A percentile compares a stretch with the other conserved stretches of the same genome.
Evolutionary conservation across 2,329 filamentous ascomycete genomes (phyloP).

Genomic region (Gaeumannomyces tritici): DNA sequence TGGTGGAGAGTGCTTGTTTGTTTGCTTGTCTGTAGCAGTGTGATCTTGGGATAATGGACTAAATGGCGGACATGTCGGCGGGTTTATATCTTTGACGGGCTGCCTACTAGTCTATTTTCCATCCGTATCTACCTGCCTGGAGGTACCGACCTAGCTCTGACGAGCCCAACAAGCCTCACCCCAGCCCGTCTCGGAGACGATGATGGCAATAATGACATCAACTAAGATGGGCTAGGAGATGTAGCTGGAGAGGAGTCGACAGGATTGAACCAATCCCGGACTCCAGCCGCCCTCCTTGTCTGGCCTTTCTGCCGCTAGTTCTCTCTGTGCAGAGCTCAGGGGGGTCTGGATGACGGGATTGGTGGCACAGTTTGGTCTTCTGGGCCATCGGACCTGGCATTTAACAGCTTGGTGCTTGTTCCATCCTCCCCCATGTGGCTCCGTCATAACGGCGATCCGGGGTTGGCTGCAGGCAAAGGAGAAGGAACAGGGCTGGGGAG

Average conservation of each 20-base stretch:
- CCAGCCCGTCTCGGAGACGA: not conserved
- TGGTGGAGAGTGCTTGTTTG: not conserved
- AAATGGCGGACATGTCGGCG: not conserved
- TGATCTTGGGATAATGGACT: not conserved
- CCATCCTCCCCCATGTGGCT: not conserved
- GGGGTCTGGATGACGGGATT: not conserved
- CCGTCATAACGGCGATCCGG: not conserved
- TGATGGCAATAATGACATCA: conserved; percentile 1
- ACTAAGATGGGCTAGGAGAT: not conserved
- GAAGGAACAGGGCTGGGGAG: not conserved
- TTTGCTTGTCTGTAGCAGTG: not conserved
- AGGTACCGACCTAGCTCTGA: not conserved
- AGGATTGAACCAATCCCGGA: not conserved
- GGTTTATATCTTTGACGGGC: conserved; percentile 1
- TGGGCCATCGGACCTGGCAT: not conserved
- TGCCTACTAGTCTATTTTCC: not conserved
- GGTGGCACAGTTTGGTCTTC: not conserved
- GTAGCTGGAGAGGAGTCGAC: not conserved
- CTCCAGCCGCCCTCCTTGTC: not conserved
- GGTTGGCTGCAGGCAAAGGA: not conserved
- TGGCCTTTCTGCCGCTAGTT: too few relatives aligned
- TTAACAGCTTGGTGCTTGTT: not conserved
- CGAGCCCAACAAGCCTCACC: not conserved
- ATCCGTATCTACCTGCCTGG: too few relatives aligned
- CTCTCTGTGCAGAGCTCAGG: not conserved